Evolutionary conservation across 2,329 filamentous ascomycete genomes (phyloP), one percentile per base, ranked within the genome.

Genomic region (Trichoderma endophyticum): DNA sequence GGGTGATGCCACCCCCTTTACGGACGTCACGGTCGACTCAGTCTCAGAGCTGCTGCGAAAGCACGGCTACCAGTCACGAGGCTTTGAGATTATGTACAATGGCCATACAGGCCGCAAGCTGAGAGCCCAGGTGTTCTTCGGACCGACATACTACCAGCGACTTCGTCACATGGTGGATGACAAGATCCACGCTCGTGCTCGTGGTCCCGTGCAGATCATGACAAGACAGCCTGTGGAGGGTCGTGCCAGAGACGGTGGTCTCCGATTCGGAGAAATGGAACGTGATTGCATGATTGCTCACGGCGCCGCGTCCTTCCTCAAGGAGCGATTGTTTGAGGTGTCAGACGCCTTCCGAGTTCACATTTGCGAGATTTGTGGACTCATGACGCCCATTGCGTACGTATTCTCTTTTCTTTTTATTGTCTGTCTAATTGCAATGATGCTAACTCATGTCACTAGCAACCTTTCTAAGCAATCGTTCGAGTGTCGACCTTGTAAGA

Each of bases 281-380:
- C 95, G 97, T 85, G 97, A 99, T 89, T 99, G 96, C 82, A 99
- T 99, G 96, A 99, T 99, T 86, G 94, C 97, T n/a, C 97, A 99
- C 81, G 96, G 96, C 80, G 96, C 97, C 4, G 95, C 94, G 70
- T 92, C 95, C 2, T 99, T 99, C 88, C 84, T 99, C 80, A 99
- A 99, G 85, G 96, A 99, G 86, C 90, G 96, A 78, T 84, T 99
- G 72, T 98, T 99, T 79, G 95, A 98, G 81, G 96, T 99, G 65
- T 97, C 94, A 68, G 96, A 99, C 85, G 95, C 96, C 48, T 99
- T 98, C 88, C 89, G 95, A 82, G 96, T 99, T 73, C 96, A 99
- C 83, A 92, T 99, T 79, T 99, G 96, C 85, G 96, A 99, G 83
- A 97, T 98, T 79, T 99, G 96, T 82, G 96, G 96, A 78, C 87